A percentile compares a stretch with the other conserved stretches of the same genome.
Conservation (phyloP, 352 stramenopile species). For the Pythium pectinolyticum region DNA sequence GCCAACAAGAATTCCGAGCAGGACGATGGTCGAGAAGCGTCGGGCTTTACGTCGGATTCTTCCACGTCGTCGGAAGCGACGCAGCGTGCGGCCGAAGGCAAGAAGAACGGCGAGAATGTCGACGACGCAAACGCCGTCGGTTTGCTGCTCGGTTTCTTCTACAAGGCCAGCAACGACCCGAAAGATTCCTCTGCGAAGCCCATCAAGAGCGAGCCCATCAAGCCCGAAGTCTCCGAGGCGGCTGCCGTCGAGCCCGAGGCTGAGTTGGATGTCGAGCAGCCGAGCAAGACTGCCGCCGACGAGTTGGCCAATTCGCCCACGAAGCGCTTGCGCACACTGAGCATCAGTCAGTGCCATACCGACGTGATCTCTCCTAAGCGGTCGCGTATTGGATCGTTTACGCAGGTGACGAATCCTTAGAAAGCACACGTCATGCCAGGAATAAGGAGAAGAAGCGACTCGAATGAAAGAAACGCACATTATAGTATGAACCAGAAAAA, state of each 20-base stretch:
- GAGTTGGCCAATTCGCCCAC: conserved; percentile 55
- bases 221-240: too few relatives aligned
- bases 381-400: conserved; percentile 65
- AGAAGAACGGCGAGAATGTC: conserved; percentile 34
- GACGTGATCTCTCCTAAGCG: conserved; percentile 58
- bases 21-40: conserved; percentile 28
- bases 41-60: conserved; percentile 37
- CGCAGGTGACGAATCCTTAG: conserved; percentile 26
- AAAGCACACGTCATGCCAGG: not conserved
- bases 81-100: conserved; percentile 10
- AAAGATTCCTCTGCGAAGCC: not conserved
- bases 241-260: conserved; percentile 30
- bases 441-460: not conserved
- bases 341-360: conserved; percentile 52
- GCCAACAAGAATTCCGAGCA: conserved; percentile 10
- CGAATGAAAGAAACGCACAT: conserved; percentile 5
- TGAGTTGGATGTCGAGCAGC: conserved; percentile 30
- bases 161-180: conserved; percentile 70
- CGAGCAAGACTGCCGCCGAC: conserved; percentile 35
- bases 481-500: conserved; percentile 8
- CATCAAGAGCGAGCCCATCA: conserved; percentile 10
- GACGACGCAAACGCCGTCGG: conserved; percentile 72
- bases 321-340: conserved; percentile 78
- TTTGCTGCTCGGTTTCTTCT: conserved; percentile 76
- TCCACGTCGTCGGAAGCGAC: conserved; percentile 30